A percentile compares a stretch with the other conserved stretches of the same genome.
phyloP scores from a whole-genome alignment of 768 basidiomycete genomes.

The Lactarius deliciosus region DNA sequence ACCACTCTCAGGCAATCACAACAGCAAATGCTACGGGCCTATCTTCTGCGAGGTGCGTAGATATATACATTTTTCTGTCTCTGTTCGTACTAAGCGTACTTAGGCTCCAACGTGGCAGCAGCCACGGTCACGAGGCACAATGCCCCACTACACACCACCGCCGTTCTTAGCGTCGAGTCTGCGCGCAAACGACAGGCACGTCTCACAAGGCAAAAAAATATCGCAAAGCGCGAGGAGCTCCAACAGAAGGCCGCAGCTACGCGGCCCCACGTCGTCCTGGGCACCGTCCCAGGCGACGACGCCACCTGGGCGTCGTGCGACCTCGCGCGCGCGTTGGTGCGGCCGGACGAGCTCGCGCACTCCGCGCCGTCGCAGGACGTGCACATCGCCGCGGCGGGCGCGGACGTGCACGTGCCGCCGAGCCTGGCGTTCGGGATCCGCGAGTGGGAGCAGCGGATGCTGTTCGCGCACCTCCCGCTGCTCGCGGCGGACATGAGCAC shows the following conservation, averaged over 20 bases:
- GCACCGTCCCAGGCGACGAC: constrained; percentile 63
- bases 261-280: constrained; percentile 70
- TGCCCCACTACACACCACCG: constrained; percentile 50
- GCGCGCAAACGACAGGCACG: constrained; percentile 39
- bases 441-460: constrained; percentile 51
- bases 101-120: constrained; percentile 43
- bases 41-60: constrained; percentile 34
- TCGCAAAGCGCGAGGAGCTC: constrained; percentile 47
- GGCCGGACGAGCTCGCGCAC: constrained; percentile 24
- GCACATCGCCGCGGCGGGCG: constrained; percentile 34
- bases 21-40: constrained; percentile 19
- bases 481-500: constrained; percentile 41
- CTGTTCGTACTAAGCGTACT: background rate
- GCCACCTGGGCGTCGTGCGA: constrained; percentile 65
- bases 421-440: constrained; percentile 68
- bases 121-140: constrained; percentile 39
- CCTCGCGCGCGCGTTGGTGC: constrained; percentile 56
- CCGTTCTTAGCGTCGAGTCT: constrained; percentile 36
- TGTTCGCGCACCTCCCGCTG: constrained; percentile 68
- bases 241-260: constrained; percentile 40
- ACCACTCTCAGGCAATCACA: constrained; percentile 5
- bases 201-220: constrained; percentile 44
- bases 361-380: background rate
- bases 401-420: constrained; percentile 48
- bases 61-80: background rate